Conservation (phyloP, 441 rosid species). For the Dalechampia spathulata region DNA sequence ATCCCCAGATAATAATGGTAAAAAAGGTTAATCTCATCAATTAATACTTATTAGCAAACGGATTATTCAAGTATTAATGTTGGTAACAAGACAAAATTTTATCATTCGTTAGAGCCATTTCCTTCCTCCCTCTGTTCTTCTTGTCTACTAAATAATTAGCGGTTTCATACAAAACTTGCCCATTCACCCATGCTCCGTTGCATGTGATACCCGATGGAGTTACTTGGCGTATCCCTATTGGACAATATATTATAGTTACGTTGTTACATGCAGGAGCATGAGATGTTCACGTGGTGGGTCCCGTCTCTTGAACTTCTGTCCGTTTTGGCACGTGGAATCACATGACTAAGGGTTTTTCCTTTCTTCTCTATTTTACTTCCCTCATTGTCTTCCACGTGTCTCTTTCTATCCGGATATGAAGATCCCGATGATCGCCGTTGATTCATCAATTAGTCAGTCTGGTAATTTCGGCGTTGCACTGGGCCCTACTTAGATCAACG, state of each 20-base stretch:
- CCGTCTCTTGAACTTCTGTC: conserved; percentile 16
- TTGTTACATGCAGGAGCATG: neutral
- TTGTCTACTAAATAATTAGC: no score
- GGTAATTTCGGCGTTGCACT: no score
- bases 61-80: no score
- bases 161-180: no score
- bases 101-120: no score
- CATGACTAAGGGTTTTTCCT: conserved; percentile 32
- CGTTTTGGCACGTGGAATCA: conserved; percentile 53
- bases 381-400: conserved; percentile 27
- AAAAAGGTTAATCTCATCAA: no score
- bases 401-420: conserved; percentile 23
- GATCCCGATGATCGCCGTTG: conserved; percentile 26
- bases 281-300: conserved; percentile 46
- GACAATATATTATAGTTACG: conserved; percentile 6
- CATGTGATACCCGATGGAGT: conserved; percentile 16
- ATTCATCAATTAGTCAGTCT: conserved; percentile 14
- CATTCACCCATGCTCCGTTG: no score
- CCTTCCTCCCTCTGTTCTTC: no score
- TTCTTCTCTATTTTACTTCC: neutral
- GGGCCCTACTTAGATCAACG: conserved; percentile 15
- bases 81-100: no score
- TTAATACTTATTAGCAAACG: no score
- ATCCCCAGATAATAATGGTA: no score
- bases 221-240: conserved; percentile 15